Base-by-base conservation (phyloP, 2,329 filamentous ascomycete genomes). In the Paecilomyces sp. region DNA sequence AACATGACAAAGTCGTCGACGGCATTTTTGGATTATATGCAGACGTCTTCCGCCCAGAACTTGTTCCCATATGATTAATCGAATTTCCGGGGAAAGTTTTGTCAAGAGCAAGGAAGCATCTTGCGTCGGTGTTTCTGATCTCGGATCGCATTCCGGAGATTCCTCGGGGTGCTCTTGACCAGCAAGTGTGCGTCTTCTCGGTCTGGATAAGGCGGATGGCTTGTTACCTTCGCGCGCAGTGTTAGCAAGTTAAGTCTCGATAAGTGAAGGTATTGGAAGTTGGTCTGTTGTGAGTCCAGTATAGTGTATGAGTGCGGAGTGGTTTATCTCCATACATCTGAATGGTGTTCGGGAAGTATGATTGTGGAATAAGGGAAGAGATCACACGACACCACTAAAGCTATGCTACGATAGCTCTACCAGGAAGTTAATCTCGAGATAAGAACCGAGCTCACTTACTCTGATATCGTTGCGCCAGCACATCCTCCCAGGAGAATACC, bases 401-500 rank as follows among this genome's bases (percentile, higher is more conserved):
- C 36, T 15, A 47, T 18, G 15, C 6, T 47, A 8, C 13, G 13
- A 18, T 47, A 18, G 41, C n/a, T 47, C 36, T 47, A 18, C n/a
- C 18, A 18, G 41, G 41, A n/a, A 9, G 8, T 9, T 15, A 57
- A 36, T 36, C 51, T 56, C 52, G 22, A 47, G 47, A 25, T 22
- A 41, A 7, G 33, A 53, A 11, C 9, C 22, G 33, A 51, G n/a
- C 7, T 6, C 22, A 70, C 70, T 64, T 56, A 75, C 74, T 74
- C 59, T 74, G 71, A 62, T 75, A 75, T 60, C 73, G 71, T 56
- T 75, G 73, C 30, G 71, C 68, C 50, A 75, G 63, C 11, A 75
- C 73, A 67, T 75, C 74, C 62, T 75, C 73, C 73, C 74, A 75
- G 6, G 72, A 75, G 62, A 75, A 75, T 1, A 75, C 68, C 0